A percentile compares a stretch with the other conserved stretches of the same genome.
Conservation (phyloP, 2,329 filamentous ascomycete genomes). For the Plectosphaerella cucumerina region DNA sequence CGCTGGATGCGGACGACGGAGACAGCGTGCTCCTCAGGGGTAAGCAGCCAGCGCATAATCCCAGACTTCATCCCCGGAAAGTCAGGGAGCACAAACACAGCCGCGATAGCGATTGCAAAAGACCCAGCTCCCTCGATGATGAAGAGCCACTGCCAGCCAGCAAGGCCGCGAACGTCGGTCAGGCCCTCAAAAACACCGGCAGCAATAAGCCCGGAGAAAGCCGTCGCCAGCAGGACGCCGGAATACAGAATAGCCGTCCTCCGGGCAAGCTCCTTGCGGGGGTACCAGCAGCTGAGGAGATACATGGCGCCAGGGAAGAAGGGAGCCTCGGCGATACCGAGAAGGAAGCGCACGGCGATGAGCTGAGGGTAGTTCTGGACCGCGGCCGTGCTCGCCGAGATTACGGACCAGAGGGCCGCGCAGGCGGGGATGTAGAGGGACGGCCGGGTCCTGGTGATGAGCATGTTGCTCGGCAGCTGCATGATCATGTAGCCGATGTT, state of each 20-base stretch:
- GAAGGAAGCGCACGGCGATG: conserved; percentile 30
- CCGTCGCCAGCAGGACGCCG: conserved; percentile 9
- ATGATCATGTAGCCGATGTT: conserved; percentile 13
- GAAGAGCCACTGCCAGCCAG: conserved; percentile 10
- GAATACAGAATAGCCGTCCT: conserved; percentile 10
- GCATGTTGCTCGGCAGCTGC: not conserved
- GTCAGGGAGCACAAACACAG: conserved; percentile 32
- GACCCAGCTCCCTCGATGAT: conserved; percentile 24
- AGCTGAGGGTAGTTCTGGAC: conserved; percentile 26
- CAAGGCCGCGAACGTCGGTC: conserved; percentile 5
- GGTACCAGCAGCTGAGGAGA: conserved; percentile 36
- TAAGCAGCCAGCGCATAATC: conserved; percentile 4
- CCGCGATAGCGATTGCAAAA: conserved; percentile 31
- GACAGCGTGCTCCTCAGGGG: conserved; percentile 6
- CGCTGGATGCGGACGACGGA: conserved; percentile 6
- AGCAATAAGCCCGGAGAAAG: conserved; percentile 8
- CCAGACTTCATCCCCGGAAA: conserved; percentile 2
- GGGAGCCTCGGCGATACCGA: conserved; percentile 31
- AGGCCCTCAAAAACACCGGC: conserved; percentile 4
- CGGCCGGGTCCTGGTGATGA: not conserved
- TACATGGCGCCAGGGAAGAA: conserved; percentile 31
- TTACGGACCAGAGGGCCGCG: conserved; percentile 40
- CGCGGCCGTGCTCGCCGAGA: conserved; percentile 34
- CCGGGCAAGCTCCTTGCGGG: conserved; percentile 10
- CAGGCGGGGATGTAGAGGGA: not conserved